Evolutionary conservation across 2,329 filamentous ascomycete species (phyloP), one percentile per base, ranked within the genome.

Genomic region (Cylindrodendrum hubeiense): DNA sequence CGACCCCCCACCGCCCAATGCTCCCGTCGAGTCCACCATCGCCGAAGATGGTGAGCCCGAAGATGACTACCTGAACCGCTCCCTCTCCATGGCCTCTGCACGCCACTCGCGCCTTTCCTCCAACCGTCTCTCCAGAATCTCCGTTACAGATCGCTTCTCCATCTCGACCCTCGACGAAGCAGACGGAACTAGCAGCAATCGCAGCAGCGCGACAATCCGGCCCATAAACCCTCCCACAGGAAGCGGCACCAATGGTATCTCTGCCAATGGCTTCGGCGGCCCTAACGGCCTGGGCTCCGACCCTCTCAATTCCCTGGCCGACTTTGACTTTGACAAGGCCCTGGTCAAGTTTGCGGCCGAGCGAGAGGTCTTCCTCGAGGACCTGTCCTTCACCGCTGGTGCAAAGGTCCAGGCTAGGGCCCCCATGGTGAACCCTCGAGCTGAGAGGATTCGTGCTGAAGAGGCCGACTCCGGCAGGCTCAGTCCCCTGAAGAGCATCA

Each of bases 261-360:
- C 56, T 53, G 57, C 70, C 66, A 60, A 60, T 37, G 70, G 72
- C 28, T 59, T 60, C 43, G 68, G 75, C 39, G 77, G 77, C 44
- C 39, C 41, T 21, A 77, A 78, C 22, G 79, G 79, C 41, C 72
- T 77, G 46, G 69, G 72, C 39, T 13, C 55, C 13, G 77, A 79
- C 15, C 79, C 79, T 41, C 74, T 76, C 44, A 70, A 72, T 39
- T 72, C 83, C 34, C 80, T 87, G 67, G 82, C 80, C 63, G 94
- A 97, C 76, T 94, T 93, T 75, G 96, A 98, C 79, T 99, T 99
- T 75, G 96, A 98, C 77, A 91, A 93, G 76, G 95, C 96, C 26
- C 85, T 99, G 71, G 84, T 94, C 75, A 98, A 98, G 81, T 99
- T 99, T 79, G 94, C 96, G 49, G 92, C 91, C n/a, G 95, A 98